phyloP scores from a whole-genome alignment of 1,139 yeast genomes.

The Hyphopichia burtonii region DNA sequence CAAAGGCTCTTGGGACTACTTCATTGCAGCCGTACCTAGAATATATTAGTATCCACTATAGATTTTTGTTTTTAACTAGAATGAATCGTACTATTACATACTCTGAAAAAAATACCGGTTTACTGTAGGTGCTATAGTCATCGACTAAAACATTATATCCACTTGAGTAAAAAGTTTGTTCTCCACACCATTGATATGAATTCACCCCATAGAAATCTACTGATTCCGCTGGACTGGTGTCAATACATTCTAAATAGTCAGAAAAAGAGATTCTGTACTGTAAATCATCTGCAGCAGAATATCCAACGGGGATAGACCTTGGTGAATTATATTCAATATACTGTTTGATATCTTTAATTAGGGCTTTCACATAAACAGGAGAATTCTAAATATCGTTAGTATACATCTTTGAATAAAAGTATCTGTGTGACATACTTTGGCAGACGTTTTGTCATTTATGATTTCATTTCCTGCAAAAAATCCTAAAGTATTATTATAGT shows the following conservation, averaged over 20 bases:
- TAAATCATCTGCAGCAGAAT: slow-evolving; percentile 93
- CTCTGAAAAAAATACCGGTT: slow-evolving; percentile 88
- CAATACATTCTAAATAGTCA: slow-evolving; percentile 74
- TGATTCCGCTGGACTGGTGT: slow-evolving; percentile 53
- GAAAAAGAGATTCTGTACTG: slow-evolving; percentile 74
- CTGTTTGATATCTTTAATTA: slow-evolving; percentile 75
- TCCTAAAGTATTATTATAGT: slow-evolving; percentile 85
- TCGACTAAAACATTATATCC: slow-evolving; percentile 77
- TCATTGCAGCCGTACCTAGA: slow-evolving; percentile 75
- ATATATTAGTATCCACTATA: slow-evolving; percentile 10
- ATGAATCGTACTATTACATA: slow-evolving; percentile 28
- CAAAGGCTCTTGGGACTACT: slow-evolving; percentile 75
- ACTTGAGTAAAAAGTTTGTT: slow-evolving; percentile 74
- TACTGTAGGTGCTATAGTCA: slow-evolving; percentile 64
- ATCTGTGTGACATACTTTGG: slow-evolving; percentile 35
- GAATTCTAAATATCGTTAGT: slow-evolving; percentile 32
- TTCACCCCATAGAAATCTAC: slow-evolving; percentile 95
- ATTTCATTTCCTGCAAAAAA: slow-evolving; percentile 96
- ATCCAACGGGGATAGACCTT: slow-evolving; percentile 84
- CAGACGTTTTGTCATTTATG: slow-evolving; percentile 76
- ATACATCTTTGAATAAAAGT: not conserved
- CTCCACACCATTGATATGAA: slow-evolving; percentile 97
- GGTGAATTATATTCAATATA: slow-evolving; percentile 60
- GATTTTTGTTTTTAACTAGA: not conserved
- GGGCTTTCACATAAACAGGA: slow-evolving; percentile 73